Evolutionary conservation across 257 asterid species (phyloP).

Genomic region (Solanum peruvianum): DNA sequence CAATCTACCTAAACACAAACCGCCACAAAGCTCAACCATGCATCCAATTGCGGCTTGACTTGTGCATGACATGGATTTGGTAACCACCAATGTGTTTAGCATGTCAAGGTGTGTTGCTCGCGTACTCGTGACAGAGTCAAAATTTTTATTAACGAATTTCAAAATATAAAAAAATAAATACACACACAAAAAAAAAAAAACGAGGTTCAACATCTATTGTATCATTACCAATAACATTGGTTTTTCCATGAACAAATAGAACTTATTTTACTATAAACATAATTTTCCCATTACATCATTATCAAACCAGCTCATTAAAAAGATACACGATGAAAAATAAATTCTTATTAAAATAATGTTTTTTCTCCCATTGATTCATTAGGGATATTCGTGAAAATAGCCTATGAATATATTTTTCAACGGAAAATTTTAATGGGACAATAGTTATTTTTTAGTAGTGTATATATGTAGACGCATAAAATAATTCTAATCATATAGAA

Average conservation of each 20-base stretch:
- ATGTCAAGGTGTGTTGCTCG: neutral
- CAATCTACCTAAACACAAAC: neutral
- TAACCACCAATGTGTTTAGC: neutral
- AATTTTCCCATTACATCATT: neutral
- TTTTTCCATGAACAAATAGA: too few species aligned
- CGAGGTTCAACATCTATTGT: neutral
- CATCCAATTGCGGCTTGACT: neutral
- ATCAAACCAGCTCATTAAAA: neutral
- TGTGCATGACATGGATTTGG: neutral
- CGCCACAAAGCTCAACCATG: neutral
- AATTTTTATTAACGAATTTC: neutral
- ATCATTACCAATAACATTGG: neutral
- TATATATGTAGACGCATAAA: neutral
- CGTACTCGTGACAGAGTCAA: neutral
- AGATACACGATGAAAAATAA: neutral
- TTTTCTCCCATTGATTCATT: neutral
- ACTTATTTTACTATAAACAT: neutral
- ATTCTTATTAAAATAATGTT: neutral
- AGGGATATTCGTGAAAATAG: neutral
- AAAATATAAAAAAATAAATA: too few species aligned
- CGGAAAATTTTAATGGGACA: too few species aligned
- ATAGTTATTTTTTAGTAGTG: neutral
- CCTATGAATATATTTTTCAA: neutral
- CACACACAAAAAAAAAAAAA: accelerated
- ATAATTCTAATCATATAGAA: neutral